Evolutionary conservation across 2,329 filamentous ascomycete species (phyloP), one percentile per base, ranked within the genome.

Genomic region (Botryotinia calthae): DNA sequence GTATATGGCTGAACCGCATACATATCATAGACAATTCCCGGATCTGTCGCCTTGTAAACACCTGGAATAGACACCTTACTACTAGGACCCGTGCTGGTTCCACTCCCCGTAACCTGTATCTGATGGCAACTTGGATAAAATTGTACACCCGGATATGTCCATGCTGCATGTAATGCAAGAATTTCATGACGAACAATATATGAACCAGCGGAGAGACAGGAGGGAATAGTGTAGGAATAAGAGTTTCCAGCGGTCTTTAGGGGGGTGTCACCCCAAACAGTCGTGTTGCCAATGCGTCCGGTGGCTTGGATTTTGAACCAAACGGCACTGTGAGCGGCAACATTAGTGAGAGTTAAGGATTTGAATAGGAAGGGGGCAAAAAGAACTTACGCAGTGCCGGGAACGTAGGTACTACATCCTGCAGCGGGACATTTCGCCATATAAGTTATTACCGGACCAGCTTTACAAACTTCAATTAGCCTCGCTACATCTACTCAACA

Each of bases 361-460:
- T 8, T 9, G 2, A 2, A 18, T 56, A 9, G 31, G 4, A 25
- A n/a, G 14, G 28, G 1, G 9, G 20, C 0, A n/a, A 5, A 16
- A n/a, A 14, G 6, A 4, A 40, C 80, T 72, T 75, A 83, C 82
- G 77, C 79, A 14, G 81, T 83, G 0, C 83, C 84, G 9, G 87
- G 87, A 73, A 83, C 79, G 77, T 83, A 88, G 70, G 81, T 81
- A 70, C 84, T 83, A 79, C 87, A 89, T 1, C 86, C 84, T 0
- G 81, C 79, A 61, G 86, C 84, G 4, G 75, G 72, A 79, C 88
- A 90, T 48, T 83, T 82, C 7, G 88, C 88, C 87, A 90, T 88
- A 77, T 89, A 89, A 0, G 87, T 89, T 72, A 89, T 82, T 1
- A 86, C 79, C 1, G 87, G 87, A 0, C 88, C 87, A 44, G 86